Evolutionary conservation across 2,329 filamentous ascomycete species (phyloP), one percentile per base, ranked within the genome.

Genomic region (Cryphonectria naterciae): DNA sequence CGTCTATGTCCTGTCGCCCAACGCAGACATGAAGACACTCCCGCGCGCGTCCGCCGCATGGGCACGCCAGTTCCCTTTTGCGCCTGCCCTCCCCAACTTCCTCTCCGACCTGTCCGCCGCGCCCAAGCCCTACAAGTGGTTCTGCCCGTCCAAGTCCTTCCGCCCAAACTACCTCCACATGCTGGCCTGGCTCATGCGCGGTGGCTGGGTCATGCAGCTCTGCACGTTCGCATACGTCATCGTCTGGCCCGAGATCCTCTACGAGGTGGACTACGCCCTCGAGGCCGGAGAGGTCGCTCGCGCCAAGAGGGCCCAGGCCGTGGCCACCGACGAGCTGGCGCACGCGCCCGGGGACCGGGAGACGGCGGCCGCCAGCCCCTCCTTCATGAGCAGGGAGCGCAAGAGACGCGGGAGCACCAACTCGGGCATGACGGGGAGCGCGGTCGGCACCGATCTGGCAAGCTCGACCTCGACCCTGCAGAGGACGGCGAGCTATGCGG

Each of bases 171-270:
- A 98, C 79, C 91, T 98, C 80, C 89, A 93, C 46, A 97, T 98
- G 80, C 85, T 99, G 37, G 94, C 94, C 32, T 99, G 95, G 94
- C 87, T 99, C 11, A 90, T 98, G 83, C 90, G 95, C 56, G 92
- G 94, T 63, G 94, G 94, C 19, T 97, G 96, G 93, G 95, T 98
- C 0, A 97, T 93, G 0, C 95, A 98, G 79, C 86, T 99, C 7
- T 93, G 94, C 73, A 96, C 94, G 0, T 98, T 97, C 79, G 93
- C 92, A 17, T 97, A 96, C 85, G 89, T 98, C 60, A 89, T 95
- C 65, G 92, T 96, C 58, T 91, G 91, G 81, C 90, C 92, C 2
- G 91, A 95, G 78, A 92, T 97, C 73, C 90, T 96, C 75, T 91
- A 92, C 77, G 91, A 93, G 74, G 94, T 97, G 3, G 90, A 93